Percentiles rank a stretch among this genome's conserved stretches.
Conservation (phyloP, 257 asterid species). For the Phtheirospermum japonicum region DNA sequence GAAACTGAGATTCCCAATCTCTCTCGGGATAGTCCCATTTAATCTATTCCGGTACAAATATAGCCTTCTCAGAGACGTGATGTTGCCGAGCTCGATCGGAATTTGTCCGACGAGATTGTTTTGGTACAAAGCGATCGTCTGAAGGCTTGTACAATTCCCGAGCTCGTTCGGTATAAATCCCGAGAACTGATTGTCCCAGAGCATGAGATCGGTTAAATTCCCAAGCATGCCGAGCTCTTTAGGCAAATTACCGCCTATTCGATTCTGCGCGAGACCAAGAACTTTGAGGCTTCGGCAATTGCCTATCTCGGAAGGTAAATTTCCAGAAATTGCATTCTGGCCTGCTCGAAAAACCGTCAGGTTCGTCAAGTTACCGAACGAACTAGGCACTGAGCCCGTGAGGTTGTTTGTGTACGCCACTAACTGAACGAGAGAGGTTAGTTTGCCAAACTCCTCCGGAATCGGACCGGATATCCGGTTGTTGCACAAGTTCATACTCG, state of each 20-base stretch:
- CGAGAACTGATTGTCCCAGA: constrained; percentile 73
- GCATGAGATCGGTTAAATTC: constrained; percentile 49
- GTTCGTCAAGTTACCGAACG: constrained; percentile 59
- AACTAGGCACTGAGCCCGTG: constrained; percentile 65
- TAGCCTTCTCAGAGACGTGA: constrained; percentile 38
- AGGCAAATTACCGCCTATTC: constrained; percentile 60
- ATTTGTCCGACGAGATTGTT: constrained; percentile 71
- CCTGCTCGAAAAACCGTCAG: constrained; percentile 71
- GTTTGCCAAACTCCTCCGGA: constrained; percentile 67
- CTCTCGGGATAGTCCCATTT: constrained; percentile 79
- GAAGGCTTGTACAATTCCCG: constrained; percentile 63
- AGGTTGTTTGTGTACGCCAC: constrained; percentile 81
- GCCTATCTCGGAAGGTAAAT: constrained; percentile 65
- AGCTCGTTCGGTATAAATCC: constrained; percentile 76
- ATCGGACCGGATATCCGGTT: constrained; percentile 69
- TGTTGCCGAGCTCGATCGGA: constrained; percentile 64
- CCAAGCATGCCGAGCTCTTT: constrained; percentile 75
- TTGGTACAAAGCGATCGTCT: constrained; percentile 68
- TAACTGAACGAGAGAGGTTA: constrained; percentile 62
- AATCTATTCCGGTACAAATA: constrained; percentile 72
- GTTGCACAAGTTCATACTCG: constrained; percentile 54
- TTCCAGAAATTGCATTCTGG: constrained; percentile 74
- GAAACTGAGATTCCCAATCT: constrained; percentile 68
- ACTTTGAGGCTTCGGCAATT: constrained; percentile 46
- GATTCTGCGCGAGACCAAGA: constrained; percentile 88